Conservation (phyloP, 352 stramenopile species). For the Thalassiosira mediterranea region DNA sequence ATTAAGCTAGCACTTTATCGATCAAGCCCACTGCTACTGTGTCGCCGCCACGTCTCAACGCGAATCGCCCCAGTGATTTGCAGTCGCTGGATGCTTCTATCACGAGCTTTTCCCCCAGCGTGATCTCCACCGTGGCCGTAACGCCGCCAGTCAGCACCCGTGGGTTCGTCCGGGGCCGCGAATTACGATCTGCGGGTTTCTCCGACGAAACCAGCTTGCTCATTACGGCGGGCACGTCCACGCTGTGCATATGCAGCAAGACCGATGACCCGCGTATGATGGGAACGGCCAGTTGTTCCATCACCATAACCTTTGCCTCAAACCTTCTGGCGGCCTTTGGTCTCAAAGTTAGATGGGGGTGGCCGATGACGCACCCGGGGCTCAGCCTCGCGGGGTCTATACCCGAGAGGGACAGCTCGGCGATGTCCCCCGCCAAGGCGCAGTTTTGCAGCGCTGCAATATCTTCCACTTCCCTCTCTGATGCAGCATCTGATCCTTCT, state of each 20-base stretch:
- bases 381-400: constrained; percentile 79
- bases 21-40: constrained; percentile 85
- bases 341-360: constrained; percentile 54
- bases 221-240: constrained; percentile 79
- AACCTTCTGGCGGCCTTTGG: constrained; percentile 66
- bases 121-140: constrained; percentile 80
- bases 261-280: constrained; percentile 84
- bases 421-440: constrained; percentile 72
- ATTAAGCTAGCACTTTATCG: constrained; percentile 73
- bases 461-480: constrained; percentile 29
- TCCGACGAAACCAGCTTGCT: constrained; percentile 64
- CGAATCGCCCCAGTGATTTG: constrained; percentile 82
- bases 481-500: not conserved
- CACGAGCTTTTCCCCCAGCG: constrained; percentile 67
- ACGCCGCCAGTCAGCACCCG: constrained; percentile 61
- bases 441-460: constrained; percentile 52
- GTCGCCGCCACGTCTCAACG: constrained; percentile 80
- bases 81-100: constrained; percentile 82
- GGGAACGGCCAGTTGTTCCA: constrained; percentile 74
- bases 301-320: constrained; percentile 72
- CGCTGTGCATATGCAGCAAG: constrained; percentile 84
- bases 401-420: constrained; percentile 69
- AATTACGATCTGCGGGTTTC: constrained; percentile 50
- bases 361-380: constrained; percentile 76
- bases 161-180: constrained; percentile 41